Percentiles rank a stretch among this genome's conserved stretches.
These are phyloP conservation scores for Dichotomopilus funicola DNA, from an alignment of 2,329 filamentous ascomycete genomes.

Conservation along the genomic window DNA sequence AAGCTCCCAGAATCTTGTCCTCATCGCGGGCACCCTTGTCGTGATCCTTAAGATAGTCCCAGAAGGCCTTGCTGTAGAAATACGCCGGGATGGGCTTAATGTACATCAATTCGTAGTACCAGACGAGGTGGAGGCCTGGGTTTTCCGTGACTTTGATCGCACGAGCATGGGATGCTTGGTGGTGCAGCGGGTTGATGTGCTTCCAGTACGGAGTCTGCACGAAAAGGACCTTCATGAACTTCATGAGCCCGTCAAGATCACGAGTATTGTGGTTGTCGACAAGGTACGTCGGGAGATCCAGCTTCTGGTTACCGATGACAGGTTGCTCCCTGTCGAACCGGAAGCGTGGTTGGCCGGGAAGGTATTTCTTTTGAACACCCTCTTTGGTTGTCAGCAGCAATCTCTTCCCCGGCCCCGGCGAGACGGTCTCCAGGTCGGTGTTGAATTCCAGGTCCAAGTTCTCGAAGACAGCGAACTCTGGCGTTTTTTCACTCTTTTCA, in stretches of 20 bases:
- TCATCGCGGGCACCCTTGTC: neutral
- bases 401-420: neutral
- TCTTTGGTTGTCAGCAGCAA: constrained; percentile 13
- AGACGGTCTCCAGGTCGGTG: constrained; percentile 12
- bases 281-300: constrained; percentile 19
- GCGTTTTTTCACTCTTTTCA: no score
- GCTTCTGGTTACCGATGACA: constrained; percentile 2
- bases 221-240: constrained; percentile 26
- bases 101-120: constrained; percentile 35
- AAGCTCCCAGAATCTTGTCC: constrained; percentile 20
- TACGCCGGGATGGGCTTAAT: constrained; percentile 38
- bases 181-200: constrained; percentile 33
- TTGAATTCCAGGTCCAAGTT: constrained; percentile 11
- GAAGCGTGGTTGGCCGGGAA: constrained; percentile 26
- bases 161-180: constrained; percentile 33
- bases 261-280: constrained; percentile 18
- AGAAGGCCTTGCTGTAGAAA: constrained; percentile 31
- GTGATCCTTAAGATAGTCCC: constrained; percentile 25
- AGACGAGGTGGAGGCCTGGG: constrained; percentile 37
- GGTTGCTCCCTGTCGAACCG: constrained; percentile 8
- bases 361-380: constrained; percentile 11
- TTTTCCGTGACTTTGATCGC: constrained; percentile 35
- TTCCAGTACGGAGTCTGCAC: constrained; percentile 25
- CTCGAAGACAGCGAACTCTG: no score
- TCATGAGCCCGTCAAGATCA: constrained; percentile 20